These are phyloP conservation scores for Hemileccinum impolitum DNA, from an alignment of 768 basidiomycete species.

Conservation along the genomic window DNA sequence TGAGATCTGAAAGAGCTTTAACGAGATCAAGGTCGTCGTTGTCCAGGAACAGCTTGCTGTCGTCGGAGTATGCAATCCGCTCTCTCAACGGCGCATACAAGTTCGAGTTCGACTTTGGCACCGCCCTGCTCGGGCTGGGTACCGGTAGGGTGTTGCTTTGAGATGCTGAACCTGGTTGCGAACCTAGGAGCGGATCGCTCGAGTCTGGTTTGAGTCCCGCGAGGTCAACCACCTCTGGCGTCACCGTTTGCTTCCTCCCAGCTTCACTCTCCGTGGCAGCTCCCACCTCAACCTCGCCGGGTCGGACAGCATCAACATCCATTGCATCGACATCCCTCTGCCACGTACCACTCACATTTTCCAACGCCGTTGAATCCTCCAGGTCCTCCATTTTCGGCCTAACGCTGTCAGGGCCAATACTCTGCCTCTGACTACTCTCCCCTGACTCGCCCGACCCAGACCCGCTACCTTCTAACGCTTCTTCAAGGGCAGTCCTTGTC, in stretches of 20 bases:
- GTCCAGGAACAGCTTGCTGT: constrained; percentile 51
- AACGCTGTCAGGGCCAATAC: constrained; percentile 25
- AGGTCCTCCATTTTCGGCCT: constrained; percentile 54
- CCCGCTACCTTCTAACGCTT: constrained; percentile 46
- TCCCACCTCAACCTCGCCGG: constrained; percentile 28
- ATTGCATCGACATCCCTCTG: constrained; percentile 26
- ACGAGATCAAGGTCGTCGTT: constrained; percentile 50
- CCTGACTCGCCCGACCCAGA: constrained; percentile 31
- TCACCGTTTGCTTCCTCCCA: constrained; percentile 21
- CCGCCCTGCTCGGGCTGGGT: constrained; percentile 34
- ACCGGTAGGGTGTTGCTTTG: constrained; percentile 21
- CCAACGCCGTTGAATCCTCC: constrained; percentile 50
- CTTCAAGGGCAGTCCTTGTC: constrained; percentile 50
- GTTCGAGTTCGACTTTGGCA: constrained; percentile 39
- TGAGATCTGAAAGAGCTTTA: constrained; percentile 43
- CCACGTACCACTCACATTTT: constrained; percentile 18
- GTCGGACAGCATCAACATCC: constrained; percentile 31
- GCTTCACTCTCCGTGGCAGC: neutral
- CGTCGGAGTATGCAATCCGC: constrained; percentile 45
- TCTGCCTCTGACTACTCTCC: constrained; percentile 36
- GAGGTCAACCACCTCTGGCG: constrained; percentile 24
- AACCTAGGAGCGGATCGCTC: constrained; percentile 49
- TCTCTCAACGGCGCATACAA: constrained; percentile 59
- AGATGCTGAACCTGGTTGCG: constrained; percentile 38
- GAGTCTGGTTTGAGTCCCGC: constrained; percentile 54